These are phyloP conservation scores for Immersiporthe knoxdaviesiana DNA, from an alignment of 2,329 filamentous ascomycete genomes.

Conservation along the genomic window DNA sequence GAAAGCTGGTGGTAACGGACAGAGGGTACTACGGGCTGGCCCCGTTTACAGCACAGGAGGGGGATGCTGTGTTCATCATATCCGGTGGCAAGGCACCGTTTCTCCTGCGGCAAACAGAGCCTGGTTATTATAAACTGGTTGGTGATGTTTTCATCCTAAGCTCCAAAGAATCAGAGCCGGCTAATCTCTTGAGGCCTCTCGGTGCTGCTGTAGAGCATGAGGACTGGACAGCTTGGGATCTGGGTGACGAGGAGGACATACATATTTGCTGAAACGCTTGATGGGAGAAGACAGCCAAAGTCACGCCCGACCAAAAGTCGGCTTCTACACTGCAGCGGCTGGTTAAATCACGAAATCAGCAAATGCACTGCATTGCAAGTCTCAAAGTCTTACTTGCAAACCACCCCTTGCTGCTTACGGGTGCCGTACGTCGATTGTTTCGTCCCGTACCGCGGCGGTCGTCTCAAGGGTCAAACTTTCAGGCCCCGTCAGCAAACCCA, in stretches of 20 bases:
- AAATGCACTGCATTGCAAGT: no score
- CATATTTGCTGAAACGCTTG: background rate
- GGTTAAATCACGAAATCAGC: no score
- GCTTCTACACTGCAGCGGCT: no score
- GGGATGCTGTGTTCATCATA: background rate
- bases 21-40: constrained; percentile 12
- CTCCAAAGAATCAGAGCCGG: background rate
- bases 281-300: no score
- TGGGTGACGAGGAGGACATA: background rate
- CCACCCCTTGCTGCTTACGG: background rate
- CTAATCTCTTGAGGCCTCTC: background rate
- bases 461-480: constrained; percentile 1
- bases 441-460: background rate
- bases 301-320: no score
- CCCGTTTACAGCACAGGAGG: background rate
- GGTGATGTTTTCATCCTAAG: background rate
- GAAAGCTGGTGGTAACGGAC: constrained; percentile 2
- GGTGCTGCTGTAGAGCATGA: background rate
- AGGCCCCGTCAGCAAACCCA: background rate
- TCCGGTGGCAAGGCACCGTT: background rate
- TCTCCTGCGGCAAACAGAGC: background rate
- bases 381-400: no score
- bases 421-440: background rate
- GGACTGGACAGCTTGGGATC: background rate
- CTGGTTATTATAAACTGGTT: background rate